phyloP scores from a whole-genome alignment of 371 early-diverging fungal genomes.

The Batkoa obscura region DNA sequence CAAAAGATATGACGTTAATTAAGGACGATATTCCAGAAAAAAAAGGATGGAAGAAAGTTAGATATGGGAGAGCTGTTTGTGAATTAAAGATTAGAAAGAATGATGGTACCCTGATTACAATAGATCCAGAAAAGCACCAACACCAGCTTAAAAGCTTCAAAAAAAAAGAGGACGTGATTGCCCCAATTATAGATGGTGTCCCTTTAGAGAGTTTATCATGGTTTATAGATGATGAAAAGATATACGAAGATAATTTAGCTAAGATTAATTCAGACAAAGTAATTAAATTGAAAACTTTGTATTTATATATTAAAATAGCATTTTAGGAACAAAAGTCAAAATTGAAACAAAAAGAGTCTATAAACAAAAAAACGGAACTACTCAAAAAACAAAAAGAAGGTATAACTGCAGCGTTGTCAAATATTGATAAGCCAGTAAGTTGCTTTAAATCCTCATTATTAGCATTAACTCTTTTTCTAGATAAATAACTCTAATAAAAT shows the following conservation, averaged over 20 bases:
- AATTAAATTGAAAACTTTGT: not conserved
- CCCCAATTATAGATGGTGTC: not conserved
- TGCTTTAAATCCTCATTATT: not conserved
- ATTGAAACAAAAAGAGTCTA: not conserved
- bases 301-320: not conserved
- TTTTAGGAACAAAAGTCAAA: not conserved
- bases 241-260: not conserved
- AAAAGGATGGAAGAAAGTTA: constrained; percentile 1
- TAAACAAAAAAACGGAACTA: not conserved
- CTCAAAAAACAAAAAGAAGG: not conserved
- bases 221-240: not conserved
- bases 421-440: no score
- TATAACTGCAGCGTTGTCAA: not conserved
- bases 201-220: not conserved
- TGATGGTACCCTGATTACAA: not conserved
- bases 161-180: not conserved
- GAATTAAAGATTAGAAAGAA: not conserved
- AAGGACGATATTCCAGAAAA: not conserved
- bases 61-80: not conserved
- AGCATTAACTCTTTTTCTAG: not conserved
- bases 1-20: not conserved
- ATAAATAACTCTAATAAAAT: not conserved
- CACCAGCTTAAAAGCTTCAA: not conserved
- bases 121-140: not conserved
- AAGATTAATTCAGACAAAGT: not conserved